Evolutionary conservation across 2,329 filamentous ascomycete species (phyloP), one percentile per base, ranked within the genome.

Genomic region (Fusarium sp.): DNA sequence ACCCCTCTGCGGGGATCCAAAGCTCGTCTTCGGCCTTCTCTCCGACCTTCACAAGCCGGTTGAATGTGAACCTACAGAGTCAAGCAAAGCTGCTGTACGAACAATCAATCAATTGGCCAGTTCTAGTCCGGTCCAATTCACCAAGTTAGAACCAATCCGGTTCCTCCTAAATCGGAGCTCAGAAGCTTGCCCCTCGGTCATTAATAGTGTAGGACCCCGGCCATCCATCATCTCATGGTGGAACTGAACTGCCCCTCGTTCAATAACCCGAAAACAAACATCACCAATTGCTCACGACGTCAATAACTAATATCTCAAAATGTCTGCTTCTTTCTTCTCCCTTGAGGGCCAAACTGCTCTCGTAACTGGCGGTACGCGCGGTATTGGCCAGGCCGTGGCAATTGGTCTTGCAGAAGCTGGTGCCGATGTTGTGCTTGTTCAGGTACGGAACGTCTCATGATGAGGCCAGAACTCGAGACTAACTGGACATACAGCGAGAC

Each of bases 321-420:
- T 87, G 82, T 76, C 80, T 45, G 75, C 81, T 41, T 77, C 81
- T 4, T 78, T 86, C 58, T 90, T 90, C 80, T 89, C 87, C 5
- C 85, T 90, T 41, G 79, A 87, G 66, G 87, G 86, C 76, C 87
- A 90, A 72, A 90, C 87, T 1, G 89, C 88, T 65, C 83, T 90
- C 66, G 77, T 90, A 69, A 90, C 89, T 2, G 89, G 89, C 63
- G 87, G 85, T 64, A 90, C 88, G 5, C 84, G 89, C 17, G 89
- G 89, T 73, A 90, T 90, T 65, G 89, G 89, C 45, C 86, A 89
- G 68, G 83, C 88, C 22, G 86, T 90, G 20, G 89, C 88, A 41
- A 80, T 90, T 67, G 89, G 84, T 24, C 85, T 90, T 28, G 89
- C 88, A 63, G 89, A 90, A 78, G 88, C 88, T 61, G 89, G 89